Evolutionary conservation across 2,329 filamentous ascomycete genomes (phyloP).

Genomic region (Neocucurbitaria cava): DNA sequence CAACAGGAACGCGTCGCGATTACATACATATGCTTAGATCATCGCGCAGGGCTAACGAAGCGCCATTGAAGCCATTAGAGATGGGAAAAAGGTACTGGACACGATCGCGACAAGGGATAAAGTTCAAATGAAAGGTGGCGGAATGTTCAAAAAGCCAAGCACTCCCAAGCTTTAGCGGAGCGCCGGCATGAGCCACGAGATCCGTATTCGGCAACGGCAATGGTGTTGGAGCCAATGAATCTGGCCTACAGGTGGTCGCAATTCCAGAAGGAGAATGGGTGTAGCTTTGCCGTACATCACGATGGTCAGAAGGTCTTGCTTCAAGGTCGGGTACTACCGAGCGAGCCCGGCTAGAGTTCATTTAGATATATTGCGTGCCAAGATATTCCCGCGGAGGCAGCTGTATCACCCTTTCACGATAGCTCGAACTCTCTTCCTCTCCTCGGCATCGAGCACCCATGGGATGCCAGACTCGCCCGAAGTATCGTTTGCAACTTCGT

Average conservation of each 20-base stretch:
- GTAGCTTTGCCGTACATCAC: background rate
- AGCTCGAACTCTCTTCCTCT: conserved; percentile 73
- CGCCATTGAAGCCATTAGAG: background rate
- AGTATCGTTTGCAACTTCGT: conserved; percentile 67
- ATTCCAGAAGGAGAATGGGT: conserved; percentile 2
- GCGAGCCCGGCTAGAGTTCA: conserved; percentile 1
- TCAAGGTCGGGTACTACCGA: background rate
- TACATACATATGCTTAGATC: background rate
- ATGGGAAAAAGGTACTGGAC: background rate
- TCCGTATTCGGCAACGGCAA: background rate
- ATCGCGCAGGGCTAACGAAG: background rate
- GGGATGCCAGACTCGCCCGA: conserved; percentile 65
- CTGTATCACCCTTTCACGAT: conserved; percentile 60
- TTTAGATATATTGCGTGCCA: conserved; percentile 27
- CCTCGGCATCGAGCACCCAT: conserved; percentile 76
- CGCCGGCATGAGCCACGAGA: conserved; percentile 3
- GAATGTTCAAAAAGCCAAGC: conserved; percentile 2
- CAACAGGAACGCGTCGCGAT: background rate
- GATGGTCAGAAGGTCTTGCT: background rate
- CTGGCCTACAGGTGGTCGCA: background rate
- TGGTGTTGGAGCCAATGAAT: background rate
- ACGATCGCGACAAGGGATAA: background rate
- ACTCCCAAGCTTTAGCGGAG: conserved; percentile 13
- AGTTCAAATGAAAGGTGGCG: background rate
- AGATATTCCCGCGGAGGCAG: conserved; percentile 5